Conservation (phyloP, 176 grass and related monocot genomes). For the Poa pratensis region DNA sequence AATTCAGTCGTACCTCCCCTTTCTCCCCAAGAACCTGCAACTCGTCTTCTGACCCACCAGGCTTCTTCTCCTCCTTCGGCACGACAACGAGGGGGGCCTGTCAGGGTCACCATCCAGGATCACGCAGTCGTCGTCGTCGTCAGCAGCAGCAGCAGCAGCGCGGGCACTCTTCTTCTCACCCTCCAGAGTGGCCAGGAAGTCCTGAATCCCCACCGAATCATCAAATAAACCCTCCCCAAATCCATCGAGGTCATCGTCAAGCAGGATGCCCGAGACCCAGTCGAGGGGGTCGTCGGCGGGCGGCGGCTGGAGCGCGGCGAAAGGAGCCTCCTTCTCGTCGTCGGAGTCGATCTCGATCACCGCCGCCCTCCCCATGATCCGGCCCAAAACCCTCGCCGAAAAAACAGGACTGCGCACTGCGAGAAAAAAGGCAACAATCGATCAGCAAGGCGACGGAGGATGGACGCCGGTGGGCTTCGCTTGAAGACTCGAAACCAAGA, state of each 20-base stretch:
- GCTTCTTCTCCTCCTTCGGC: slow-evolving; percentile 4
- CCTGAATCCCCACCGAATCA: slow-evolving; percentile 38
- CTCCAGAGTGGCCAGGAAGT: slow-evolving; percentile 28
- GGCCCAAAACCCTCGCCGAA: background rate
- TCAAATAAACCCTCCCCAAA: slow-evolving; percentile 26
- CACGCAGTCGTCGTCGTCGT: slow-evolving; percentile 58
- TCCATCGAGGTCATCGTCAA: background rate
- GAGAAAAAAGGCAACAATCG: background rate
- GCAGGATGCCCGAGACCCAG: slow-evolving; percentile 36
- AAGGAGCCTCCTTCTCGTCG: slow-evolving; percentile 43
- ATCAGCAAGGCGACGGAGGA: background rate
- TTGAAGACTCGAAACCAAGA: background rate
- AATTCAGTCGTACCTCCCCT: slow-evolving; percentile 64
- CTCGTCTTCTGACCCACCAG: slow-evolving; percentile 51
- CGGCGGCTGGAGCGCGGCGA: background rate
- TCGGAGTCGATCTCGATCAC: slow-evolving; percentile 70
- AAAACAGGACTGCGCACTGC: background rate
- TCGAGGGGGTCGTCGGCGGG: slow-evolving; percentile 1
- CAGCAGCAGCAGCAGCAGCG: background rate
- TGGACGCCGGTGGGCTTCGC: no score
- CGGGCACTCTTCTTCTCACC: slow-evolving; percentile 25
- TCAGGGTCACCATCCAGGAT: slow-evolving; percentile 68
- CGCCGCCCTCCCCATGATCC: slow-evolving; percentile 54
- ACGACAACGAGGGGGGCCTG: slow-evolving; percentile 28
- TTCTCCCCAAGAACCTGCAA: slow-evolving; percentile 75